Conservation (phyloP, 108 stramenopile species). For the Cyclotella kingstonii region DNA sequence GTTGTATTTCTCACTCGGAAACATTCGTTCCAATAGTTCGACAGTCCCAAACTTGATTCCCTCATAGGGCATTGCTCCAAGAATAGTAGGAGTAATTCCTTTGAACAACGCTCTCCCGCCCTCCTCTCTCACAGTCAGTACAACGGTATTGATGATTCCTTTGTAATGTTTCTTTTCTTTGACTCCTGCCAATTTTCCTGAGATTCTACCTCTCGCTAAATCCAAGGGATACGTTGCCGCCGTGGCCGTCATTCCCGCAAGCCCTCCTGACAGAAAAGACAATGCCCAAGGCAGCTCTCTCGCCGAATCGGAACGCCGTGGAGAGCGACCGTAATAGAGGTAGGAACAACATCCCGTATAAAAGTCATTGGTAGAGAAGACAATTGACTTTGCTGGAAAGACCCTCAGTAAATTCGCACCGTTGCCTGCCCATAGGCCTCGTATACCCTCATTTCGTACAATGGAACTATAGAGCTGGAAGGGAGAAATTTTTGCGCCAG, state of each 20-base stretch:
- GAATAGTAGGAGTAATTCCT: slow-evolving; percentile 76
- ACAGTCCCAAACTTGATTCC: slow-evolving; percentile 93
- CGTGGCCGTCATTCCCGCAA: slow-evolving; percentile 80
- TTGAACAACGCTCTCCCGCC: slow-evolving; percentile 76
- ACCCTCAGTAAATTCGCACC: slow-evolving; percentile 86
- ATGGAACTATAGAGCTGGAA: slow-evolving; percentile 67
- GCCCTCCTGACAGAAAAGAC: slow-evolving; percentile 79
- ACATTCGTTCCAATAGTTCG: slow-evolving; percentile 67
- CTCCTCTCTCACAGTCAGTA: slow-evolving; percentile 76
- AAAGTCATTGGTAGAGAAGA: slow-evolving; percentile 81
- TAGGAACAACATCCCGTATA: slow-evolving; percentile 48
- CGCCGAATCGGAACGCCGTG: neutral
- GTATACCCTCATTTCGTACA: slow-evolving; percentile 73
- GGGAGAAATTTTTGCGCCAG: slow-evolving; percentile 15
- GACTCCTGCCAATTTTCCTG: slow-evolving; percentile 70
- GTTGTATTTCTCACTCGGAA: slow-evolving; percentile 46
- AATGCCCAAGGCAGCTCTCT: slow-evolving; percentile 40
- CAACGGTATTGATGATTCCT: slow-evolving; percentile 70
- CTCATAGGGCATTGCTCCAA: slow-evolving; percentile 89
- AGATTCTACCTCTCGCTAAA: slow-evolving; percentile 82
- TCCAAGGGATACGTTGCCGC: slow-evolving; percentile 86
- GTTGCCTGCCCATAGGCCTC: slow-evolving; percentile 90
- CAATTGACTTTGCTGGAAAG: slow-evolving; percentile 82
- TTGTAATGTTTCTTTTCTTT: slow-evolving; percentile 61
- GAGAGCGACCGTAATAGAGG: slow-evolving; percentile 16